phyloP scores from a whole-genome alignment of 2,329 filamentous ascomycete genomes.

The Paecilomyces formosus region DNA sequence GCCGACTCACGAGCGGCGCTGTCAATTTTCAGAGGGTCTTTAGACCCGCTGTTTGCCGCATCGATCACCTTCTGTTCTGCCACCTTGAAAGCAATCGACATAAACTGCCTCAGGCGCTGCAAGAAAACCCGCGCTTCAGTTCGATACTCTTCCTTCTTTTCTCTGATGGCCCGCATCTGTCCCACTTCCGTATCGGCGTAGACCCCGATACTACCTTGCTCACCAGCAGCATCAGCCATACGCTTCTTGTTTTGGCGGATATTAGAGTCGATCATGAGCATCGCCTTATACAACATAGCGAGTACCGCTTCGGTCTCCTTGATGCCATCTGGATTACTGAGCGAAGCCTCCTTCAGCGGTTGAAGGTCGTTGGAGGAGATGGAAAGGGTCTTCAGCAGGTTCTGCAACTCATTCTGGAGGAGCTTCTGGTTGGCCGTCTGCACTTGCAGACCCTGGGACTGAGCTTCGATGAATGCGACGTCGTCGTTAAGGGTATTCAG shows the following conservation, averaged over 20 bases:
- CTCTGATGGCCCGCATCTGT: slow-evolving; percentile 86
- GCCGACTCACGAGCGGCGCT: slow-evolving; percentile 62
- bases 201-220: slow-evolving; percentile 40
- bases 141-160: slow-evolving; percentile 87
- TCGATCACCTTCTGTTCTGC: slow-evolving; percentile 64
- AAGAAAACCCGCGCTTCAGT: slow-evolving; percentile 70
- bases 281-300: slow-evolving; percentile 79
- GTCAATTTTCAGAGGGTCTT: slow-evolving; percentile 56
- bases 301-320: slow-evolving; percentile 71
- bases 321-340: slow-evolving; percentile 64
- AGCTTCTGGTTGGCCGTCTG: slow-evolving; percentile 96
- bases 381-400: slow-evolving; percentile 81
- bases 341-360: slow-evolving; percentile 63
- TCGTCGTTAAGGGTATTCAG: slow-evolving; percentile 90
- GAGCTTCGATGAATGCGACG: slow-evolving; percentile 93
- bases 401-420: slow-evolving; percentile 80
- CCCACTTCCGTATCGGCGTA: slow-evolving; percentile 67
- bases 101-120: slow-evolving; percentile 69
- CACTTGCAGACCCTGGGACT: slow-evolving; percentile 92
- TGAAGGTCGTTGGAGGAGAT: slow-evolving; percentile 72
- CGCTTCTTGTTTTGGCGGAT: slow-evolving; percentile 53
- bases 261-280: slow-evolving; percentile 85
- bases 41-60: slow-evolving; percentile 41
- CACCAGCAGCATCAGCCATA: slow-evolving; percentile 34
- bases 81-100: slow-evolving; percentile 71